Base-by-base conservation (phyloP, 441 rosid species). In the Erodium chrysanthum region DNA sequence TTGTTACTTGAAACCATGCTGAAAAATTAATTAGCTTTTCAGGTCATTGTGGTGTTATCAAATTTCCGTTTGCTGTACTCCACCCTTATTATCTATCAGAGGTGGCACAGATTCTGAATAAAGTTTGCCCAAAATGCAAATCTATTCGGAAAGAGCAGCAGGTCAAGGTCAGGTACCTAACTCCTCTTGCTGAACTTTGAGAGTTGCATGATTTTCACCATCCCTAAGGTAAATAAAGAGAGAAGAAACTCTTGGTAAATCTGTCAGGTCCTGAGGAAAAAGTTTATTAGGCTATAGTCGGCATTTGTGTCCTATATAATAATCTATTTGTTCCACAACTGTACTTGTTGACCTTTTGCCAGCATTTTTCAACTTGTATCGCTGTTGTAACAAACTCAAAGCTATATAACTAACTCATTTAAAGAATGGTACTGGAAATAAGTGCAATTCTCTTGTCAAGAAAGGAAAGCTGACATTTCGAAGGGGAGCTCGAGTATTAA, bases 121-220 rank as follows among this genome's bases (percentile, higher is more conserved):
- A 84, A 76, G 75, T 86, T 70, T 95, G 99, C 70, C 98, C 99
- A 4, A 87, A 86, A 44, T 95, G 98, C 81, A 90, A 86, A 84
- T 78, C 95, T 72, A 64, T 85, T 33, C 75, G 88, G 75, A 79
- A 85, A 76, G 85, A 84, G 68, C 37, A 70, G 65, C 71, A 75
- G 76, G 74, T 70, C 76, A 89, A 89, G 99, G 97, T 88, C 77
- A 76, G 85, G 77, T 76, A 72, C 71, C 80, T 68, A 74, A 35
- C 6, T 50, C 58, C 37, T 50, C 31, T 66, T 66, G 27, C 64
- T 60, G 18, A 60, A 60, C 64, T 60, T 60, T 60, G 64, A 60
- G 3, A 60, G 18, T 18, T 60, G 37, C 37, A 25, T 60, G n/a
- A 60, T 50, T 50, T 12, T 42, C 48, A 42, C 48, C 48, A 11